Percentiles rank a stretch among this genome's conserved stretches.
Evolutionary conservation across 345 rosid genomes (phyloP).

Genomic region (Bretschneidera sinensis): DNA sequence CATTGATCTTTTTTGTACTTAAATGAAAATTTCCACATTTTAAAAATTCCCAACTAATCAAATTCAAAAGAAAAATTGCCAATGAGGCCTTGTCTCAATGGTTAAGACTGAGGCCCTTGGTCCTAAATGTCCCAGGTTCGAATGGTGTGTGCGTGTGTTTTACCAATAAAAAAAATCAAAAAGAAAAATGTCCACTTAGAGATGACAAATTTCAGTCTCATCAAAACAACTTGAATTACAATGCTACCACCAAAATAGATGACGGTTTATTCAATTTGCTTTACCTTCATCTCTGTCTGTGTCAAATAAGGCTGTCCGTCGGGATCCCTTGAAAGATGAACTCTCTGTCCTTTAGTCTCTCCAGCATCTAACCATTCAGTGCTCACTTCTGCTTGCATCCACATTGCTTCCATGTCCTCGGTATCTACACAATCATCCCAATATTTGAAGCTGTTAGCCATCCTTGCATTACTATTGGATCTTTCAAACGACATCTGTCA

Average conservation of each 20-base stretch:
- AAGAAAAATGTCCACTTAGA: neutral
- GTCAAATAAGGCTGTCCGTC: constrained; percentile 90
- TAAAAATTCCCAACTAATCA: neutral
- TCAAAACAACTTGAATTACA: no score
- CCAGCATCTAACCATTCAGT: constrained; percentile 86
- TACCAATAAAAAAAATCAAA: no score
- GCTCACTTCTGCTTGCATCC: constrained; percentile 67
- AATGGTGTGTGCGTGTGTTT: no score
- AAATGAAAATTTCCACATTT: neutral
- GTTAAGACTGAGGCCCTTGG: no score
- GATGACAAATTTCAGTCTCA: neutral
- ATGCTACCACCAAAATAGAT: neutral
- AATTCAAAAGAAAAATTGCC: constrained; percentile 7
- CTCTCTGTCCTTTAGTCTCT: constrained; percentile 69
- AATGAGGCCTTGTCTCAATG: no score
- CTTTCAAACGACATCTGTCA: constrained; percentile 25
- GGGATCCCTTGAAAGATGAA: constrained; percentile 91
- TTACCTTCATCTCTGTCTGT: constrained; percentile 87
- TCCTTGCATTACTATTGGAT: constrained; percentile 30
- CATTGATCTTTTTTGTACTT: no score
- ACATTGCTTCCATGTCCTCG: constrained; percentile 76
- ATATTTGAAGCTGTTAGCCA: constrained; percentile 69
- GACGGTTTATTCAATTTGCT: neutral
- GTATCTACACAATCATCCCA: constrained; percentile 82
- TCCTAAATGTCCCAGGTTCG: no score